Percentiles rank a stretch among this genome's conserved stretches.
Evolutionary conservation across 2,329 filamentous ascomycete species (phyloP).

Genomic region (Fonsecaea multimorphosa): DNA sequence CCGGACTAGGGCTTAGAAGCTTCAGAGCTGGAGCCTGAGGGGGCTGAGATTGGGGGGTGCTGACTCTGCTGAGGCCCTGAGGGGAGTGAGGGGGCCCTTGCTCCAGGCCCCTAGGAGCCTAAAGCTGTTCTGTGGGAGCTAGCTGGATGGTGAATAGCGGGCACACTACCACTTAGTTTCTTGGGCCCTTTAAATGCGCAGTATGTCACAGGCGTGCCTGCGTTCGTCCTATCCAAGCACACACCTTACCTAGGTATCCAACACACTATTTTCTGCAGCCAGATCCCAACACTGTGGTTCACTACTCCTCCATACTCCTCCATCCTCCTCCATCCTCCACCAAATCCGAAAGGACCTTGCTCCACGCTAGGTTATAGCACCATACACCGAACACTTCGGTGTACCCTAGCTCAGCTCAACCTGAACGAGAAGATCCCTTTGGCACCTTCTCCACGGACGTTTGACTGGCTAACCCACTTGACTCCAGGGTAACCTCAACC

Average conservation of each 20-base stretch:
- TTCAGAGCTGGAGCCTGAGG: background rate
- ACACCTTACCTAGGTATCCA: slow-evolving; percentile 4
- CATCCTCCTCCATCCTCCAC: background rate
- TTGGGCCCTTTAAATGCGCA: background rate
- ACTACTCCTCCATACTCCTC: background rate
- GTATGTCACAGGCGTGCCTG: slow-evolving; percentile 13
- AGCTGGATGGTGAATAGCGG: slow-evolving; percentile 11
- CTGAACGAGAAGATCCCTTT: background rate
- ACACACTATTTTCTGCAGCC: slow-evolving; percentile 1
- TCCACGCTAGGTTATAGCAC: slow-evolving; percentile 18
- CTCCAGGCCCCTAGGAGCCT: slow-evolving; percentile 13
- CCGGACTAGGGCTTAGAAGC: slow-evolving; percentile 1
- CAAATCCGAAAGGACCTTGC: slow-evolving; percentile 6
- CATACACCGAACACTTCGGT: background rate
- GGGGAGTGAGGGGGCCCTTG: background rate
- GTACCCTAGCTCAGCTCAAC: background rate
- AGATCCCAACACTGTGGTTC: slow-evolving; percentile 15
- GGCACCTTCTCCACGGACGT: background rate
- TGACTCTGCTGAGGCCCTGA: too few species aligned
- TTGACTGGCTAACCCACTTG: background rate
- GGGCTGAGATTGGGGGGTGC: background rate
- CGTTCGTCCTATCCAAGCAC: slow-evolving; percentile 22
- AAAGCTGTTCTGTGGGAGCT: slow-evolving; percentile 15
- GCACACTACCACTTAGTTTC: slow-evolving; percentile 16
- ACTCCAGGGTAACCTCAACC: background rate